These are phyloP conservation scores for Phaeosphaeriaceae sp. DNA, from an alignment of 2,329 filamentous ascomycete genomes.

Conservation along the genomic window DNA sequence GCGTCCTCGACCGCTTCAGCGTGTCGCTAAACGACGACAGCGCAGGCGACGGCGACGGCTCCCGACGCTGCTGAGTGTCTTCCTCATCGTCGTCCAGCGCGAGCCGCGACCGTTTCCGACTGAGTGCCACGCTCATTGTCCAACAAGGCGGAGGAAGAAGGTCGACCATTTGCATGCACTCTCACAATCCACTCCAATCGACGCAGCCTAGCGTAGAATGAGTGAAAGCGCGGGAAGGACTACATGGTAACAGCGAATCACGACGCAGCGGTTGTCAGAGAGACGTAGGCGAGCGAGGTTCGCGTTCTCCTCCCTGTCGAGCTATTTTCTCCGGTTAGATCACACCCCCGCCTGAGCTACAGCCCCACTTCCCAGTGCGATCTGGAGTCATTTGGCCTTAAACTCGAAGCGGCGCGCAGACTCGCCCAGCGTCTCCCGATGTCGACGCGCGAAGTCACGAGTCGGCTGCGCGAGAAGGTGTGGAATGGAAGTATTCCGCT, in stretches of 20 bases:
- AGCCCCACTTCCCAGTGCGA: conserved; percentile 1
- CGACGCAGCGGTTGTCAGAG: conserved; percentile 26
- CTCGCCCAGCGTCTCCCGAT: conserved; percentile 11
- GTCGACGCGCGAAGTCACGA: conserved; percentile 43
- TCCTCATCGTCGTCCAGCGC: conserved; percentile 33
- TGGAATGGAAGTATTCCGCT: conserved; percentile 68
- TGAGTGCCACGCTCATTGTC: conserved; percentile 39
- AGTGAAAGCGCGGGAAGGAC: conserved; percentile 7
- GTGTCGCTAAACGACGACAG: conserved; percentile 28
- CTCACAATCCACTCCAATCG: not conserved
- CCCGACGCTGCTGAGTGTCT: conserved; percentile 20
- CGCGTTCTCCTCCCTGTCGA: not conserved
- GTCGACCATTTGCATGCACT: conserved; percentile 27
- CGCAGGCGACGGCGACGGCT: conserved; percentile 31
- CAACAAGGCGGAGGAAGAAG: conserved; percentile 20
- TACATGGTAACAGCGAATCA: conserved; percentile 11
- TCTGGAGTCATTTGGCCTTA: conserved; percentile 5
- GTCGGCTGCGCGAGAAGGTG: conserved; percentile 56
- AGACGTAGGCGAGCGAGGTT: conserved; percentile 16
- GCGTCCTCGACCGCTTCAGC: conserved; percentile 45
- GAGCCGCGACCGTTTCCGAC: conserved; percentile 44
- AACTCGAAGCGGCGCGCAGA: conserved; percentile 10
- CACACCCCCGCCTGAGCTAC: not conserved
- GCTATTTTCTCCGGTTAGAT: too few relatives aligned
- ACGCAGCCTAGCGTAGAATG: not conserved